Evolutionary conservation across 208 protist species (phyloP).

Genomic region (Kentomonas sorsogonicus): DNA sequence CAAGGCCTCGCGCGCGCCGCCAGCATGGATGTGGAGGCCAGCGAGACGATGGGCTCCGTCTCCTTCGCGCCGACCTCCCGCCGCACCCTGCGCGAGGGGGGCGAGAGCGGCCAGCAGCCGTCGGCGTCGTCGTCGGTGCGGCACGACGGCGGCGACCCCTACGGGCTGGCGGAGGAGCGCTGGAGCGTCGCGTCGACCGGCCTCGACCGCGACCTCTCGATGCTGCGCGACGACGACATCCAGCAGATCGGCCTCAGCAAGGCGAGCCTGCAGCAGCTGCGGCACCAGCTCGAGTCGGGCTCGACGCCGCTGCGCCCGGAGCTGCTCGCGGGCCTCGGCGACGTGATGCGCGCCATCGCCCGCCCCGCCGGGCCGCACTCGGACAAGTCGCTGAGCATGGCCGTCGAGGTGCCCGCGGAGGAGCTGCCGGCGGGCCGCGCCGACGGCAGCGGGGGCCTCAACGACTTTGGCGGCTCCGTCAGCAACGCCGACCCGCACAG

Average conservation of each 20-base stretch:
- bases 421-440: constrained; percentile 13
- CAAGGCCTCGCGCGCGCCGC: neutral
- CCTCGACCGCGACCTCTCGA: constrained; percentile 12
- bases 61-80: no score
- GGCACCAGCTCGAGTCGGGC: constrained; percentile 50
- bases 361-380: constrained; percentile 14
- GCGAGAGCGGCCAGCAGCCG: neutral
- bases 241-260: constrained; percentile 26
- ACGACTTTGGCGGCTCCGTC: neutral
- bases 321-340: constrained; percentile 34
- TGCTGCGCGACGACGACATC: neutral
- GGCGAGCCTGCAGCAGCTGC: constrained; percentile 43
- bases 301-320: constrained; percentile 48
- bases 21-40: constrained; percentile 35
- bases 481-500: neutral
- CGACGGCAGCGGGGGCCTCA: neutral
- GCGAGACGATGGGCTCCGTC: no score
- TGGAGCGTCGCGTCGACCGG: constrained; percentile 50
- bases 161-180: constrained; percentile 33
- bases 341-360: constrained; percentile 21
- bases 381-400: constrained; percentile 25
- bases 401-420: constrained; percentile 33
- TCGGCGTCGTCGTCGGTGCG: constrained; percentile 7
- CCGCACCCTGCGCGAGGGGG: neutral
- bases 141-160: constrained; percentile 11